Conservation (phyloP, 805 yeast genomes). For the Barnettozyma pratensis region DNA sequence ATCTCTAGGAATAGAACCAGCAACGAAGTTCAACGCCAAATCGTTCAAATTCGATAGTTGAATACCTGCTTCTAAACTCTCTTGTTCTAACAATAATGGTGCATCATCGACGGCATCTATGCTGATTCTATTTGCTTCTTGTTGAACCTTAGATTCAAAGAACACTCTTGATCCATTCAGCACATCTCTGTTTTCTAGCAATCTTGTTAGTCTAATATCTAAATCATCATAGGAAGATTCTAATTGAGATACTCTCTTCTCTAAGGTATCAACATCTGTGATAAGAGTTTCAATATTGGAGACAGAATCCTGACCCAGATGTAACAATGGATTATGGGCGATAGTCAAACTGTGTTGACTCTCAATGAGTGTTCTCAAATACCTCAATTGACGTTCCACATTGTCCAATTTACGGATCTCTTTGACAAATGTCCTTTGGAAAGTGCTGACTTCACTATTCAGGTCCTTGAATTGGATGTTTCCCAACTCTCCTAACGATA, state of each 20-base stretch:
- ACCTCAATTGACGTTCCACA: constrained; percentile 78
- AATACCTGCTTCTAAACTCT: constrained; percentile 33
- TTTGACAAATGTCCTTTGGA: constrained; percentile 86
- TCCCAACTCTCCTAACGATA: constrained; percentile 82
- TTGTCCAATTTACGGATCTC: constrained; percentile 83
- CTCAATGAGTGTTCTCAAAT: constrained; percentile 44
- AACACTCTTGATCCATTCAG: constrained; percentile 43
- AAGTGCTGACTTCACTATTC: constrained; percentile 72
- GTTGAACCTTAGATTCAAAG: constrained; percentile 34
- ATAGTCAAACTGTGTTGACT: constrained; percentile 37
- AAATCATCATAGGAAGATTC: constrained; percentile 64
- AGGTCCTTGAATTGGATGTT: constrained; percentile 84
- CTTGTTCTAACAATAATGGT: constrained; percentile 31
- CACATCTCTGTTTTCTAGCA: constrained; percentile 69
- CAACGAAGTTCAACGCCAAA: constrained; percentile 27
- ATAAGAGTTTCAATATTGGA: constrained; percentile 62
- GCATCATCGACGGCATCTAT: constrained; percentile 34
- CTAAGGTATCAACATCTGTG: constrained; percentile 59
- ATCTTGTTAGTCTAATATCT: constrained; percentile 53
- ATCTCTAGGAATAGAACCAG: constrained; percentile 77
- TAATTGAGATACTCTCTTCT: constrained; percentile 68
- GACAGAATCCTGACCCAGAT: constrained; percentile 24
- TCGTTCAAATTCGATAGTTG: constrained; percentile 23
- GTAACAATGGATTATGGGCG: constrained; percentile 27
- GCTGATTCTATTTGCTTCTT: constrained; percentile 29